Evolutionary conservation across 768 basidiomycete species (phyloP), one percentile per base, ranked within the genome.

Genomic region (Ramaria rubella): DNA sequence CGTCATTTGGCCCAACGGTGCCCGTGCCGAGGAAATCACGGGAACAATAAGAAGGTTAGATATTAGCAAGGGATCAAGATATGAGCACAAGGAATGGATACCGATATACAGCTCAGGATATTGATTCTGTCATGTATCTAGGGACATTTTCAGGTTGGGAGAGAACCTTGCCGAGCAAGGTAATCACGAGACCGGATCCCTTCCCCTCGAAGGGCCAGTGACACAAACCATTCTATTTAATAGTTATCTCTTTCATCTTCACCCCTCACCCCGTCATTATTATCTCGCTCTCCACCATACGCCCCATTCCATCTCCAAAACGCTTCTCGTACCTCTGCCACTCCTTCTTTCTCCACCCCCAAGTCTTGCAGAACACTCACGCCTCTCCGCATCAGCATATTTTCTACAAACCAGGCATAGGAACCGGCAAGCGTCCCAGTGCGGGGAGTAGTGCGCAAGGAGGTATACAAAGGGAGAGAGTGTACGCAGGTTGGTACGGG

Each of bases 251-350:
- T 48, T 26, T 58, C 57, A 50, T 62, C 67, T 15, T 52, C 65
- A 9, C 52, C 59, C 30, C 50, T 59, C 21, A 61, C 62, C 30
- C 62, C 71, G 19, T 67, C 73, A 48, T 71, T 69, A 14, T 66
- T 68, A 26, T 63, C 66, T 8, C 24, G 24, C 24, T 59, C 58
- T 6, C 38, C 58, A 9, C 54, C 58, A 54, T 49, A 55, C 52
- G 71, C 74, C 17, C 56, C 67, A 57, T 84, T 83, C 48, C 77
- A 75, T 27, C 74, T 77, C 84, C 86, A 85, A 46, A 87, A 63
- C 38, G 77, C 77, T 60, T 81, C 79, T 15, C 68, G 73, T 31
- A 87, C 66, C 50, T 84, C 84, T 54, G 64, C 74, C 52, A 85
- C 61, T 4, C 85, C 84, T 58, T 86, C 86, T 3, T 66, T 59